Conservation (phyloP, 2,329 filamentous ascomycete species). For the Cercospora berteroae region DNA sequence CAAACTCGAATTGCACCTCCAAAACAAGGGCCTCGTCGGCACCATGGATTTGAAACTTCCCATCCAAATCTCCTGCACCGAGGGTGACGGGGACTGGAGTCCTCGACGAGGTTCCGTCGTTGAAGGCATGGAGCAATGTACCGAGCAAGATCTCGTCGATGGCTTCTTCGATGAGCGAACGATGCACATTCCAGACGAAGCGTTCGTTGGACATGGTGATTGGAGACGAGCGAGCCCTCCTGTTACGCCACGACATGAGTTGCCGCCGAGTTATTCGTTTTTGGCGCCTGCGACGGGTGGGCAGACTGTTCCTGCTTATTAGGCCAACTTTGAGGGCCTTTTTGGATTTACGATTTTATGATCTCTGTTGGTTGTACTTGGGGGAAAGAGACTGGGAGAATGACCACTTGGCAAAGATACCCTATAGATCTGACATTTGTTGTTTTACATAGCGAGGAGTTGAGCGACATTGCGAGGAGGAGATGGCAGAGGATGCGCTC, state of each 20-base stretch:
- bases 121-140: slow-evolving; percentile 25
- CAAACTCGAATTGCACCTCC: slow-evolving; percentile 57
- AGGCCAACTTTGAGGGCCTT: not conserved
- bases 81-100: slow-evolving; percentile 16
- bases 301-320: slow-evolving; percentile 17
- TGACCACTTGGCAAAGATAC: slow-evolving; percentile 11
- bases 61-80: slow-evolving; percentile 42
- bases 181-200: slow-evolving; percentile 33
- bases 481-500: not conserved
- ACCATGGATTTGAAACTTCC: slow-evolving; percentile 46
- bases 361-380: no score
- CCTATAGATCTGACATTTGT: slow-evolving; percentile 12
- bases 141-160: slow-evolving; percentile 29
- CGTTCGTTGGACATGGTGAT: slow-evolving; percentile 28
- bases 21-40: slow-evolving; percentile 46
- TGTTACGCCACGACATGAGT: slow-evolving; percentile 23
- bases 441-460: not conserved
- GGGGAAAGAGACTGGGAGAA: not conserved
- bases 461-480: not conserved
- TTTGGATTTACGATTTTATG: not conserved
- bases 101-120: slow-evolving; percentile 20
- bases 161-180: slow-evolving; percentile 40
- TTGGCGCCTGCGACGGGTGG: slow-evolving; percentile 13
- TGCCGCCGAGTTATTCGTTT: slow-evolving; percentile 32
- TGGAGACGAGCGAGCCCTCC: slow-evolving; percentile 21